phyloP scores from a whole-genome alignment of 106 monocot genomes.

The Narthecium ossifragum region DNA sequence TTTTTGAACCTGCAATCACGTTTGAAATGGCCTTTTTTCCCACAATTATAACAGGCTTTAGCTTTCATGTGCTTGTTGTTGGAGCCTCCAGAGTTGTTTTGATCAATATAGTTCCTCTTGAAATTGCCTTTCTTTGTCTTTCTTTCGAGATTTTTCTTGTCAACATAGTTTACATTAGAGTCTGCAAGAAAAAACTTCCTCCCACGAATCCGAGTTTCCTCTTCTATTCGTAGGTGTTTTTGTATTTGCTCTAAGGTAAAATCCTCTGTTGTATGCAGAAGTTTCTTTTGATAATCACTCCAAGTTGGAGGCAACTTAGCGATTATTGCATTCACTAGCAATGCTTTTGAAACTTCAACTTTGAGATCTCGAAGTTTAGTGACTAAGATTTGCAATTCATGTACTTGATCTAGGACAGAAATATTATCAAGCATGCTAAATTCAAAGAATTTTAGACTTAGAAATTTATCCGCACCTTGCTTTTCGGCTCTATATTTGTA shows the following conservation, averaged over 20 bases:
- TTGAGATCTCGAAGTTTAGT: not conserved
- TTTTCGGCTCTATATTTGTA: not conserved
- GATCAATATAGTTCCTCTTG: too few species aligned
- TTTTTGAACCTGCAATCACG: not conserved
- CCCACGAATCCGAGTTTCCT: not conserved
- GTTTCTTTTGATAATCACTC: too few species aligned
- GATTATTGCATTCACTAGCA: not conserved
- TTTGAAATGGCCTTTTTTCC: not conserved
- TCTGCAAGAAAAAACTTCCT: not conserved
- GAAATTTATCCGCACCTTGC: constrained; percentile 1
- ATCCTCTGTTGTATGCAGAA: not conserved
- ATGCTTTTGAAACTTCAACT: not conserved
- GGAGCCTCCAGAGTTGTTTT: too few species aligned
- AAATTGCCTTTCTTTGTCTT: not conserved
- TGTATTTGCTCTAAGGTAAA: not conserved
- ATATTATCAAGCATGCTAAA: not conserved
- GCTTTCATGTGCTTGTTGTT: not conserved
- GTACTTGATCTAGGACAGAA: not conserved
- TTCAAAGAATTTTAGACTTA: not conserved
- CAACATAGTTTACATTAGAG: not conserved
- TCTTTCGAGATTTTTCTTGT: not conserved
- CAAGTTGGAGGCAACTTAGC: not conserved
- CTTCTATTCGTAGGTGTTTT: not conserved
- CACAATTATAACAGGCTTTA: constrained; percentile 1
- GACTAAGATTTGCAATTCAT: not conserved